Conservation (phyloP, 2,329 filamentous ascomycete species). For the Coniochaeta ligniaria region DNA sequence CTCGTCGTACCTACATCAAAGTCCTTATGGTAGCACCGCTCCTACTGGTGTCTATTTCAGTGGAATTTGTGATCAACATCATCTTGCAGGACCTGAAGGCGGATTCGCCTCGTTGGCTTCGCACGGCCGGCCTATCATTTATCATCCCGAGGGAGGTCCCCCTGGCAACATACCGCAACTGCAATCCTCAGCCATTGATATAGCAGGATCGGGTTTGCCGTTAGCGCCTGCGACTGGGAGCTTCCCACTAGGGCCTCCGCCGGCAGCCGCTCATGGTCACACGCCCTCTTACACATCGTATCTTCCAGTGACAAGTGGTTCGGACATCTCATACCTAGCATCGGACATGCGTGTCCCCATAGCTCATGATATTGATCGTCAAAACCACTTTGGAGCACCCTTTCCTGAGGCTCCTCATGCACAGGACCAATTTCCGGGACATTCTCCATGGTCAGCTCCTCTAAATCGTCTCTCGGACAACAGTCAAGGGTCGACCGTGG, state of each 20-base stretch:
- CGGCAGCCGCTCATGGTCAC: neutral
- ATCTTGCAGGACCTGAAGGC: neutral
- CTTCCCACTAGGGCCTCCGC: neutral
- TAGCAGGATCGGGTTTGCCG: neutral
- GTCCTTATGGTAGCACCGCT: neutral
- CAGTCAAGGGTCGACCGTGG: neutral
- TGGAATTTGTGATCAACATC: neutral
- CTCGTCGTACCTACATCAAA: neutral
- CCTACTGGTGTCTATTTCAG: neutral
- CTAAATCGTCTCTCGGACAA: neutral
- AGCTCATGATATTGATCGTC: neutral
- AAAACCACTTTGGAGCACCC: neutral
- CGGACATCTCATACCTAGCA: neutral
- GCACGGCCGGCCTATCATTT: neutral
- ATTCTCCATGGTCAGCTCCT: neutral
- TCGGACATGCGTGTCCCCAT: neutral
- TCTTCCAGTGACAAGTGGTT: neutral
- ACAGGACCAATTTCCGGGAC: neutral
- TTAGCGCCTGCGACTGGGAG: too few relatives aligned
- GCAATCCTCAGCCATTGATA: neutral
- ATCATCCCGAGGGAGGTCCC: neutral
- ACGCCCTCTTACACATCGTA: neutral
- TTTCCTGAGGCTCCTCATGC: neutral
- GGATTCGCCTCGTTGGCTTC: neutral
- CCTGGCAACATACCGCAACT: neutral